Conservation (phyloP, 2,329 filamentous ascomycete genomes). For the Fusarium sp. region DNA sequence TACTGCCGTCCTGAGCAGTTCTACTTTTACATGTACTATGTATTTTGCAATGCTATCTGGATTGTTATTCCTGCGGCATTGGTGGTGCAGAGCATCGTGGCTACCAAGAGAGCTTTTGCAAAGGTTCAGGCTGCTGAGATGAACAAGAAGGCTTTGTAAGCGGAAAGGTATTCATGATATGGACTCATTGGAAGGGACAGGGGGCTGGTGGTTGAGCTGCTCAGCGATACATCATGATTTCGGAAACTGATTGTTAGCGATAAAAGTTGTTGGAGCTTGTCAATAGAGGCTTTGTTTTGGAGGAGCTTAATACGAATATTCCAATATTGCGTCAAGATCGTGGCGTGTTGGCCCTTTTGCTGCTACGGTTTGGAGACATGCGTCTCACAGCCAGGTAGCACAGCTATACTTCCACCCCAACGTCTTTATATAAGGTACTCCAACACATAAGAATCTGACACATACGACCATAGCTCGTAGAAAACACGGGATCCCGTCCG, state of each 20-base stretch:
- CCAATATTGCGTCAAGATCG: neutral
- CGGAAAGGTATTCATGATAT: neutral
- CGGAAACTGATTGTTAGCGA: neutral
- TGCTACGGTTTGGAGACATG: neutral
- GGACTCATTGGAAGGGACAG: too few relatives aligned
- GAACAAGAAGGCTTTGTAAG: conserved; percentile 42
- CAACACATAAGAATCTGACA: rapidly evolving
- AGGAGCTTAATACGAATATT: neutral
- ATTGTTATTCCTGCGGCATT: conserved; percentile 59
- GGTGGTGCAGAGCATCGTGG: conserved; percentile 46
- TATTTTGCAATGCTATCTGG: conserved; percentile 65
- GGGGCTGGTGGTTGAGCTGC: neutral
- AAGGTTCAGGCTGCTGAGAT: conserved; percentile 42
- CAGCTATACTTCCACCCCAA: neutral
- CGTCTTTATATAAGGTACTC: neutral
- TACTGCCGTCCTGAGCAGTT: conserved; percentile 62
- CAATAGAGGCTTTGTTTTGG: neutral
- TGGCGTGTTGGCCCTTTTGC: neutral
- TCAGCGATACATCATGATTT: neutral
- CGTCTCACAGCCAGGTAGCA: neutral
- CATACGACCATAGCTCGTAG: neutral
- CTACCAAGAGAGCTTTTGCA: conserved; percentile 44
- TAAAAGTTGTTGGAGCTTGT: neutral
- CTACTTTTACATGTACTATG: conserved; percentile 66
- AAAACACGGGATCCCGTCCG: conserved; percentile 9